Conservation (phyloP, 2,329 filamentous ascomycete genomes). For the Allantophomopsis lycopodina region DNA sequence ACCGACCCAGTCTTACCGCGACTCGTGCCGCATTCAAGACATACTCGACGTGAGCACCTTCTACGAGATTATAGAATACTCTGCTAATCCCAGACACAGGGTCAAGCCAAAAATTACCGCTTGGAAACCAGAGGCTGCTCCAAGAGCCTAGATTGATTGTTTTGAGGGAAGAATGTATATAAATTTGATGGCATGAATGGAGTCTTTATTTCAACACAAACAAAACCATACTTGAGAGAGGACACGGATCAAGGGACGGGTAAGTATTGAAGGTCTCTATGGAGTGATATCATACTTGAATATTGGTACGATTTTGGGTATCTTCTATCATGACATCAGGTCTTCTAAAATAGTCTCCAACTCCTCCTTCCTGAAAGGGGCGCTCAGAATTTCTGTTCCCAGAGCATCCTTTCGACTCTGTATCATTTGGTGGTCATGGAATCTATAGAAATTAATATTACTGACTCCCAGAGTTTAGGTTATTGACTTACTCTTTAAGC, state of each 20-base stretch:
- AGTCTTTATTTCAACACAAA: conserved; percentile 1
- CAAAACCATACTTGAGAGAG: no score
- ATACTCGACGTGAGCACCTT: conserved; percentile 73
- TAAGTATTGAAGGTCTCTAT: no score
- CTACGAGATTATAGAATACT: not conserved
- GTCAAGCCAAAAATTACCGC: conserved; percentile 33
- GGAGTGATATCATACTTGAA: no score
- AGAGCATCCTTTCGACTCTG: conserved; percentile 74
- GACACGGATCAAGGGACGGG: no score
- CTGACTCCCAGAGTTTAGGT: no score
- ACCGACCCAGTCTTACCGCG: conserved; percentile 63
- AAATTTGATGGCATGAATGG: conserved; percentile 6
- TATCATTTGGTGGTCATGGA: conserved; percentile 97
- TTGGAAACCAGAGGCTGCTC: conserved; percentile 31
- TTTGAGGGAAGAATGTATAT: conserved; percentile 11
- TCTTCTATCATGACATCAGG: conserved; percentile 20
- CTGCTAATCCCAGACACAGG: conserved; percentile 15
- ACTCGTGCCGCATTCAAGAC: conserved; percentile 75
- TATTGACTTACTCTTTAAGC: conserved; percentile 63
- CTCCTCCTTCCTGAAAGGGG: conserved; percentile 80
- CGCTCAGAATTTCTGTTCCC: conserved; percentile 72
- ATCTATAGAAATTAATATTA: conserved; percentile 28
- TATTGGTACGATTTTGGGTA: no score
- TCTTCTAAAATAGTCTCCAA: conserved; percentile 83
- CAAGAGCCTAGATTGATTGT: conserved; percentile 9